These are phyloP conservation scores for Isatis lusitanica DNA, from an alignment of 441 rosid species.

Conservation along the genomic window DNA sequence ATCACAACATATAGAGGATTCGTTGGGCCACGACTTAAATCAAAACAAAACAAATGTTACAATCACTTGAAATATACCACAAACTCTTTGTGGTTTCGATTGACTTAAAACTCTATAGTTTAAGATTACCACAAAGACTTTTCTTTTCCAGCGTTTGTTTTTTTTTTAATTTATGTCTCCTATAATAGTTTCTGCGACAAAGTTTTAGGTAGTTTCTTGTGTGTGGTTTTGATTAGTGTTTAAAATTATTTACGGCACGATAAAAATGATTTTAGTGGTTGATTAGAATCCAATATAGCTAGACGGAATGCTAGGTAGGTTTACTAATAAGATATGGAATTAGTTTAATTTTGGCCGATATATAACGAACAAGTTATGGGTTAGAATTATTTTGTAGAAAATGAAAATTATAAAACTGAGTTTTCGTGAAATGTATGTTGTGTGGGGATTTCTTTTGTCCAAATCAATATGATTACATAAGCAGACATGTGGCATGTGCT, in stretches of 20 bases:
- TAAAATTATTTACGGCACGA: not conserved
- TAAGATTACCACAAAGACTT: conserved; percentile 4
- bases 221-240: not conserved
- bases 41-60: conserved; percentile 21
- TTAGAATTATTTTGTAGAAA: too few species aligned
- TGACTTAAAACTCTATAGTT: not conserved
- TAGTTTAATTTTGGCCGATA: too few species aligned
- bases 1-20: not conserved
- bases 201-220: not conserved
- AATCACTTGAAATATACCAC: conserved; percentile 11
- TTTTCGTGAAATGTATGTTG: too few species aligned
- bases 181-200: not conserved
- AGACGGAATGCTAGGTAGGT: not conserved
- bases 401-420: not conserved
- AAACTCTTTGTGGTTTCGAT: conserved; percentile 22
- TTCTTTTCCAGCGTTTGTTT: not conserved
- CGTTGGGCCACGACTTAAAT: conserved; percentile 19
- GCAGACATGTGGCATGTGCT: conserved; percentile 24
- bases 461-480: conserved; percentile 9
- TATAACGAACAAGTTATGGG: too few species aligned
- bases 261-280: not conserved
- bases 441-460: not conserved
- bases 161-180: not conserved
- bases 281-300: not conserved
- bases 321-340: too few species aligned